A percentile compares a stretch with the other conserved stretches of the same genome.
phyloP scores from a whole-genome alignment of 2,329 filamentous ascomycete species.

The Talaromyces marneffei region DNA sequence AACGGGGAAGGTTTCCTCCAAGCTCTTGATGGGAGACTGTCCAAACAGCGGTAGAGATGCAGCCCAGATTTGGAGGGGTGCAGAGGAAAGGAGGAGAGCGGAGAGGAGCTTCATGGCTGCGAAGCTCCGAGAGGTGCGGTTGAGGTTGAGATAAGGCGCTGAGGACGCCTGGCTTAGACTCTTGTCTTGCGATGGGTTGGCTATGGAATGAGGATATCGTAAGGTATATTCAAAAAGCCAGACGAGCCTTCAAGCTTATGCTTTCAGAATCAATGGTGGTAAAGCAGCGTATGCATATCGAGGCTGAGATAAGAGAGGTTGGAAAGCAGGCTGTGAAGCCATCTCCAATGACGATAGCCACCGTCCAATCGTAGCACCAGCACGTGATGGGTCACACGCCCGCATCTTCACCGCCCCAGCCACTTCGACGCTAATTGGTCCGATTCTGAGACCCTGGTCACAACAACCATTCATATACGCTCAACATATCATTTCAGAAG shows the following conservation, averaged over 20 bases:
- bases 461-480: not conserved
- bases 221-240: not conserved
- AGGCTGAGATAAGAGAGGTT: not conserved
- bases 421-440: not conserved
- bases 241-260: not conserved
- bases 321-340: conserved; percentile 5
- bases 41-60: conserved; percentile 45
- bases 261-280: not conserved
- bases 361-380: conserved; percentile 3
- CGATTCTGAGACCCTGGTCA: not conserved
- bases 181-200: not conserved
- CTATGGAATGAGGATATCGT: not conserved
- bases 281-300: not conserved
- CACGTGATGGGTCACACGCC: conserved; percentile 14
- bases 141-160: conserved; percentile 4
- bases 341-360: conserved; percentile 13
- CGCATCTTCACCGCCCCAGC: conserved; percentile 5
- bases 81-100: conserved; percentile 40
- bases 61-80: conserved; percentile 42
- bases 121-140: not conserved
- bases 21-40: conserved; percentile 46
- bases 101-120: conserved; percentile 38
- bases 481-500: not conserved
- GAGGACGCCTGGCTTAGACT: not conserved
- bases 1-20: conserved; percentile 57